Evolutionary conservation across 495 filamentous ascomycete genomes (phyloP), one percentile per base, ranked within the genome.

Genomic region (Bombardia bombarda): DNA sequence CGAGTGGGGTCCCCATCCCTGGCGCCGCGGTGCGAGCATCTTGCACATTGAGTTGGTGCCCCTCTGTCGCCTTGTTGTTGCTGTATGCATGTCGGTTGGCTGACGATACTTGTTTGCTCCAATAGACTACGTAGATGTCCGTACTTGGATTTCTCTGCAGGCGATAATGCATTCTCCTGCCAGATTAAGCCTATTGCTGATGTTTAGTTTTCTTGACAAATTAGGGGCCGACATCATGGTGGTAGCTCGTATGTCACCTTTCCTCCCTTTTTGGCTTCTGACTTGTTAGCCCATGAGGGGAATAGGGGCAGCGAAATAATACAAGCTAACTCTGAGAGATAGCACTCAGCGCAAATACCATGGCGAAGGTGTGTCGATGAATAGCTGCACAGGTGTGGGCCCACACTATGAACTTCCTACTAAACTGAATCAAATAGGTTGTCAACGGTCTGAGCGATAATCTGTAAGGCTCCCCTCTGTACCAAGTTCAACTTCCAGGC

Each of bases 41-140:
- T 62, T 95, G 34, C 90, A 97, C 50, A 95, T 97, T 45, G 86
- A 92, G 63, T 65, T 87, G 42, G 70, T 86, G 32, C 70, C 77
- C 13, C 12, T 41, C 36, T 28, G 7, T 14, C 21, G 9, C 6
- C 23, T 13, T 14, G 24, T n/a, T n/a, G n/a, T n/a, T n/a, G n/a
- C n/a, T n/a, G n/a, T n/a, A n/a, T n/a, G n/a, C n/a, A n/a, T n/a
- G n/a, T n/a, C n/a, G n/a, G n/a, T n/a, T n/a, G n/a, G n/a, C n/a
- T n/a, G n/a, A n/a, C n/a, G n/a, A n/a, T n/a, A n/a, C n/a, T n/a
- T n/a, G n/a, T n/a, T n/a, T n/a, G n/a, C 13, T 8, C 46, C 14
- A 23, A 37, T 35, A 56, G 52, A 20, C 12, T 56, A 16, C 28
- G 54, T 20, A 53, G 54, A 53, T 57, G 53, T 56, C 37, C 17